phyloP scores from a whole-genome alignment of 495 filamentous ascomycete genomes.

The Eremomyces bilateralis region DNA sequence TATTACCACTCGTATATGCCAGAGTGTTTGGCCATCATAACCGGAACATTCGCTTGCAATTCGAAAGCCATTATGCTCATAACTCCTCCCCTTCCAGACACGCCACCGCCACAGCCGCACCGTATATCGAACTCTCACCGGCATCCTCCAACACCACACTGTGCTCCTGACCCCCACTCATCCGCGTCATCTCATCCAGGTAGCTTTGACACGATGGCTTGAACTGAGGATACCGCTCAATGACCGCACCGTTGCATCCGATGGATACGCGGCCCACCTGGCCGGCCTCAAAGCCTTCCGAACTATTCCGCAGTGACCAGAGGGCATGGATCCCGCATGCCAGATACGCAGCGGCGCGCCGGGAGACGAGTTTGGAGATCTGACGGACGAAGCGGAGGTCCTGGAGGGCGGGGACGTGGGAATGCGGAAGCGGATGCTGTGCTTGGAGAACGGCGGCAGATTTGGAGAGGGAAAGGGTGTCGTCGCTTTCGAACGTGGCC shows the following conservation, averaged over 20 bases:
- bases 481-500: slow-evolving; percentile 32
- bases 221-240: slow-evolving; percentile 42
- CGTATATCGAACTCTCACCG: slow-evolving; percentile 37
- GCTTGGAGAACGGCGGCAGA: slow-evolving; percentile 28
- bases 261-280: slow-evolving; percentile 20
- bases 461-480: slow-evolving; percentile 22
- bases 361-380: slow-evolving; percentile 30
- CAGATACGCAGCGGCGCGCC: slow-evolving; percentile 38
- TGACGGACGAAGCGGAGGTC: slow-evolving; percentile 35
- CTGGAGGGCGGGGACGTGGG: slow-evolving; percentile 21
- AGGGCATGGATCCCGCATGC: slow-evolving; percentile 43
- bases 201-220: slow-evolving; percentile 25
- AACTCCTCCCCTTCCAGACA: slow-evolving; percentile 17
- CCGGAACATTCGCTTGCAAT: no score
- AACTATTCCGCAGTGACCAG: slow-evolving; percentile 31
- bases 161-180: slow-evolving; percentile 10
- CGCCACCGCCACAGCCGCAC: slow-evolving; percentile 37
- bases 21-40: no score
- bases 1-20: no score
- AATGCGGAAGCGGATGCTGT: slow-evolving; percentile 23
- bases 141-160: slow-evolving; percentile 31
- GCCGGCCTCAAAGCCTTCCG: slow-evolving; percentile 19
- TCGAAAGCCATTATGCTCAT: slow-evolving; percentile 1
- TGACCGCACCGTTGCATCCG: slow-evolving; percentile 41
- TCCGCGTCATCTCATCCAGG: slow-evolving; percentile 24